Evolutionary conservation across 129 eudicot genomes (phyloP), one percentile per base, ranked within the genome.

Genomic region (Glebionis coronaria): DNA sequence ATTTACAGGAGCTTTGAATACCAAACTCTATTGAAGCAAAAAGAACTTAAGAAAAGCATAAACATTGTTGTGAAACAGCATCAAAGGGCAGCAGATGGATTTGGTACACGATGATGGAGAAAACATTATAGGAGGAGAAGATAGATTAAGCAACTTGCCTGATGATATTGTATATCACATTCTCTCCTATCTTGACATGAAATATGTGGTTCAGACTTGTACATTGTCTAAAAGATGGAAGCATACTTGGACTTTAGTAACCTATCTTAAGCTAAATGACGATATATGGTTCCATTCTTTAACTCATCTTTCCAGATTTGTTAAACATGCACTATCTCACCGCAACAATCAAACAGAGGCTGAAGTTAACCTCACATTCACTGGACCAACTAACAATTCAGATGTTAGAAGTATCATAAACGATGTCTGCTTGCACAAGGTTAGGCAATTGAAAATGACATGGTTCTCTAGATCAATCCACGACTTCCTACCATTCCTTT

Each of bases 71-170:
- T 35, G 42, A 35, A 35, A 9, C 42, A 35, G 2, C 2, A 35
- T 35, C 2, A 35, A 35, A 35, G 42, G 42, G 42, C 42, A 5
- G 42, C 9, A 8, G 9, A 69, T 69, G 65, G 27, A 55, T 20
- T 21, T 55, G 44, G 63, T 7, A 40, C 53, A 44, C 2, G 42
- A 35, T 68, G 73, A 53, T 68, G 8, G 40, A 68, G 19, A 40
- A 56, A 55, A 14, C 44, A 55, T 42, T 18, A 52, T 11, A 12
- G 51, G 12, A 44, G 19, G 31, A n/a, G 47, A 44, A 47, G 78
- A 73, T 45, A 73, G 58, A 64, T 10, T 73, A 15, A 73, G 72
- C 71, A 73, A 31, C 53, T 73, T 73, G 58, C 78, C 78, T 0
- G 59, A 63, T 25, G 65, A 63, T 5, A 18, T 54, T 44, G 45